Evolutionary conservation across 1,284 basidiomycete genomes (phyloP), one percentile per base, ranked within the genome.

Genomic region (Austroboletus niveus): DNA sequence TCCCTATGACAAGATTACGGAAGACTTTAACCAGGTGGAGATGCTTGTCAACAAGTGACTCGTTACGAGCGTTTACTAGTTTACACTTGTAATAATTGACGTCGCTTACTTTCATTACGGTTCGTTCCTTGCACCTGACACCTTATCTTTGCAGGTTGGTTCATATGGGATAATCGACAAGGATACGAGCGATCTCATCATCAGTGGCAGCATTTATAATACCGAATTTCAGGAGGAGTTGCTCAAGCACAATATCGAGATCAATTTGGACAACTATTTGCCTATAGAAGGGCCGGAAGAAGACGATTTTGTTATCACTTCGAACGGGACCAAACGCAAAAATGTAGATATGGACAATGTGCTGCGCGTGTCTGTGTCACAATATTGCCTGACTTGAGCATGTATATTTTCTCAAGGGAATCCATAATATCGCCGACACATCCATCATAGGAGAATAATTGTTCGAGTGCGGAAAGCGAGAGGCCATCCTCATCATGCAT

Each of bases 131-230:
- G 7, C 7, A 29, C 27, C 36, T 38, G 27, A 8, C 5, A 27
- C 12, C 0, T 10, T 36, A 22, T 34, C 15, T 45, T 15, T 20
- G n/a, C 49, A 69, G 67, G 58, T 67, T 27, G 68, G 65, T 6
- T 5, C 56, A 12, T 69, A 52, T 40, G 68, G 66, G 4, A 49
- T 22, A 3, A 6, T 69, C 34, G 52, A 69, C 38, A 56, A 40
- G 29, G 55, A 52, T 17, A 58, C 61, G 2, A 63, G 63, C 1
- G 46, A 56, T 8, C 34, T 69, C 2, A 22, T 48, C 1, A 46
- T 52, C 5, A 56, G 64, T 24, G 64, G 64, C 1, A 69, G 60
- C 17, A 49, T 69, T 15, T 68, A 69, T 17, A 60, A 66, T 24
- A 10, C 49, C 1, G 45, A 48, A 2, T 69, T 66, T 40, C 59